Conservation (phyloP, 371 early-diverging fungal genomes). For the Blastocladiella emersonii region DNA sequence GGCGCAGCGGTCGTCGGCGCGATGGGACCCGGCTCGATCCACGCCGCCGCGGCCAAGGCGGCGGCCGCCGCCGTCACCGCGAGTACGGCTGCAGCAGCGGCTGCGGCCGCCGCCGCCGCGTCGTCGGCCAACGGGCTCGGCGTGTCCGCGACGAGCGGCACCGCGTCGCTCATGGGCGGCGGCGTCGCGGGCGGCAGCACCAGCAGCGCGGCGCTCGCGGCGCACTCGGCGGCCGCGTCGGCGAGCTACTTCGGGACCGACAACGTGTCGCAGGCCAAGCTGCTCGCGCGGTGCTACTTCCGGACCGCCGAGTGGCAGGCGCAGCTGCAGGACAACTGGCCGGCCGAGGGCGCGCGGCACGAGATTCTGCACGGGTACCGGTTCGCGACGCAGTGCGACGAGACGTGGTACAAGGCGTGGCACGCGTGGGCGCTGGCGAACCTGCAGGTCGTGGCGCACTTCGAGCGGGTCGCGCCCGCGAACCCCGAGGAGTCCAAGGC, state of each 20-base stretch:
- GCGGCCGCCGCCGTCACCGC: not conserved
- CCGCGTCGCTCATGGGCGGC: conserved; percentile 17
- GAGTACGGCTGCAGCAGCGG: not conserved
- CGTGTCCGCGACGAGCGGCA: too few species aligned
- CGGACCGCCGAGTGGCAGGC: conserved; percentile 89
- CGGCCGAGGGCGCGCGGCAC: conserved; percentile 35
- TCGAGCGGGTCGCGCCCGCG: conserved; percentile 42
- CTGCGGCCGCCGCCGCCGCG: not conserved
- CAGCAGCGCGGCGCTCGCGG: conserved; percentile 29
- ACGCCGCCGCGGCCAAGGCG: too few species aligned
- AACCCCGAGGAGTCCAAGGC: conserved; percentile 20
- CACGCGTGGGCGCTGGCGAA: conserved; percentile 95
- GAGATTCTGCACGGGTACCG: conserved; percentile 68
- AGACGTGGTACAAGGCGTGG: conserved; percentile 96
- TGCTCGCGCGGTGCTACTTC: conserved; percentile 80
- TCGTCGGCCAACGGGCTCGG: too few species aligned
- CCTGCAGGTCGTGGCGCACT: conserved; percentile 71
- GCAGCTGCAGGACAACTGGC: conserved; percentile 59
- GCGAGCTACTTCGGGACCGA: conserved; percentile 25
- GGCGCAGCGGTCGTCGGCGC: too few species aligned
- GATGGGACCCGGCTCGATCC: not conserved
- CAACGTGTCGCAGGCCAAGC: conserved; percentile 32
- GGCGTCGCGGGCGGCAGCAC: too few species aligned
- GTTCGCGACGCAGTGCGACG: conserved; percentile 81
- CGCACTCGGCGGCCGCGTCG: not conserved